Evolutionary conservation across 2,329 filamentous ascomycete species (phyloP).

Genomic region (Rasamsonia emersonii): DNA sequence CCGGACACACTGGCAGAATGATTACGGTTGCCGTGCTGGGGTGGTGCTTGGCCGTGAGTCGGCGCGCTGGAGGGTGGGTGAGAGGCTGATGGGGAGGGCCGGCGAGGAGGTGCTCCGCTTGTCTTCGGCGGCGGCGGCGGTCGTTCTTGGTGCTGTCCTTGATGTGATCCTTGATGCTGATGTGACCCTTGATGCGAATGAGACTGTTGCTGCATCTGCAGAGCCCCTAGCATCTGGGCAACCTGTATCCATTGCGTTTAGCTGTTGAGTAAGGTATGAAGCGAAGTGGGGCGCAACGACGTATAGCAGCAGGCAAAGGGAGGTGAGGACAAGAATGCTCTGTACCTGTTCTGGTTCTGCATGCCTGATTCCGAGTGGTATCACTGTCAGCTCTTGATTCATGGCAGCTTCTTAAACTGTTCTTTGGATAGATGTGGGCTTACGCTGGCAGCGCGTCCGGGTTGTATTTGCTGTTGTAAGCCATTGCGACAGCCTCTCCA

Average conservation of each 20-base stretch:
- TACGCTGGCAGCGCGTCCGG: slow-evolving; percentile 91
- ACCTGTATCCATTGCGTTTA: slow-evolving; percentile 29
- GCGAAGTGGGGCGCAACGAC: slow-evolving; percentile 13
- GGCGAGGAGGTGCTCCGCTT: slow-evolving; percentile 10
- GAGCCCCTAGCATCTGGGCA: slow-evolving; percentile 35
- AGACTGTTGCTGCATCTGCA: slow-evolving; percentile 21
- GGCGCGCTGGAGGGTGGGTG: slow-evolving; percentile 7
- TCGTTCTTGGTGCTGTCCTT: slow-evolving; percentile 1
- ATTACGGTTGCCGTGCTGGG: neutral
- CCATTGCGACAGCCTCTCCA: slow-evolving; percentile 55
- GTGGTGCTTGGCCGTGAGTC: neutral
- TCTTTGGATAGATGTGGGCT: slow-evolving; percentile 25
- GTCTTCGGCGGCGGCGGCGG: neutral
- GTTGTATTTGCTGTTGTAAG: slow-evolving; percentile 88
- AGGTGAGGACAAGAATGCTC: slow-evolving; percentile 2
- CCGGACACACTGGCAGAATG: slow-evolving; percentile 4
- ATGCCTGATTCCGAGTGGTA: slow-evolving; percentile 44
- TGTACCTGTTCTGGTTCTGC: slow-evolving; percentile 65
- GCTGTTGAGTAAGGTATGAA: slow-evolving; percentile 2
- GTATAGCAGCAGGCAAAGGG: slow-evolving; percentile 7
- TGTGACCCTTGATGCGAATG: neutral
- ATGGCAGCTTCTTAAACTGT: neutral
- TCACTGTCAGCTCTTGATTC: neutral
- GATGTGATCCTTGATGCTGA: slow-evolving; percentile 2
- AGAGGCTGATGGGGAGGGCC: slow-evolving; percentile 5